Base-by-base conservation (phyloP, 306 rosid species). In the Oemleria cerasiformis region DNA sequence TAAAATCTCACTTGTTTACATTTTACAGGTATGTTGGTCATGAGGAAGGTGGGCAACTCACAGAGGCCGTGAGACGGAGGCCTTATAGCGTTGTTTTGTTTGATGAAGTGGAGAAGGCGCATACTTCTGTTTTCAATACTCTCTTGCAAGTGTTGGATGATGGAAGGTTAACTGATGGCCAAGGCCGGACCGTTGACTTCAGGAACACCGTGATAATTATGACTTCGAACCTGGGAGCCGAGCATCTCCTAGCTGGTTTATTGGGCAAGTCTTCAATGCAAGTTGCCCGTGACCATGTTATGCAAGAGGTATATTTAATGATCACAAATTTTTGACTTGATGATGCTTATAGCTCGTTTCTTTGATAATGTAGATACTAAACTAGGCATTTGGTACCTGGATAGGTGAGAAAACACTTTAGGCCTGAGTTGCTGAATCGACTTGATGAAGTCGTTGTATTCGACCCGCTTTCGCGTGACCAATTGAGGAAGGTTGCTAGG, bases 31-130 rank as follows among this genome's bases (percentile, higher is more conserved):
- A 93, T 65, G 82, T 93, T 56, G 98, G 97, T 14, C 92, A 93
- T 20, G 96, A 90, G 16, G 98, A 93, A 86, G 97, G 98, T 44
- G 98, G 98, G n/a, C 98, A 93, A 47, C 82, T 93, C 25, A 93
- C 98, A 0, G 97, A 93, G 87, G 94, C 97, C 1, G 97, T 93
- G 67, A 87, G 97, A 83, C 78, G 96, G 67, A 84, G 94, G 79
- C 98, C 98, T 56, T 90, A 90, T 8, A 90, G 96, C 23, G 98
- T 93, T 9, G 75, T 93, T 16, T 82, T 93, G 8, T 91, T 93
- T 53, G 98, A 93, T 79, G 97, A 93, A 84, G 97, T 91, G 65
- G 98, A 93, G 61, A 93, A 93, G 63, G 98, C 98, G 3, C 98
- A 93, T 55, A 67, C 78, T 1, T 66, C 98, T 7, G 96, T 93